These are phyloP conservation scores for Phylloporus arenicola DNA, from an alignment of 768 basidiomycete species.

Conservation along the genomic window DNA sequence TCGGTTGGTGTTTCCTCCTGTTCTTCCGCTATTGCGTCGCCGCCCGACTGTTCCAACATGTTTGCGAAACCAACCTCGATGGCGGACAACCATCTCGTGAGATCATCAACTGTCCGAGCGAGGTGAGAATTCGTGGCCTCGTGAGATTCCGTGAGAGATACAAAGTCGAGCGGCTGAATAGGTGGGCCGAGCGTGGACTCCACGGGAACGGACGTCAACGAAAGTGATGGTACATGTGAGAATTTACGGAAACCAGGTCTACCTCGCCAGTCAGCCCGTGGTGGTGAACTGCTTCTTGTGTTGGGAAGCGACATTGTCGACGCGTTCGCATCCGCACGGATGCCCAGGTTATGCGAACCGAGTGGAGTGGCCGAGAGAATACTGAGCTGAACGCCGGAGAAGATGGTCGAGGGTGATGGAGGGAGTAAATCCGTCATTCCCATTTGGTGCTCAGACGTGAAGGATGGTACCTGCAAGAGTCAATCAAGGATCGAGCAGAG, in stretches of 20 bases:
- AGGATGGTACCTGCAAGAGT: slow-evolving; percentile 49
- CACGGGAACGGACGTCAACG: slow-evolving; percentile 31
- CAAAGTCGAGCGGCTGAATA: slow-evolving; percentile 68
- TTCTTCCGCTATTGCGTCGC: slow-evolving; percentile 61
- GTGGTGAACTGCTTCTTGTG: slow-evolving; percentile 19
- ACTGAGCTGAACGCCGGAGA: slow-evolving; percentile 34
- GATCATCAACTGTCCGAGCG: slow-evolving; percentile 65
- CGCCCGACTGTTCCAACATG: slow-evolving; percentile 51
- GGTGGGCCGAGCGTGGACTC: slow-evolving; percentile 37
- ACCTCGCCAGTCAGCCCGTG: slow-evolving; percentile 19
- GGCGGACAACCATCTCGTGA: slow-evolving; percentile 69
- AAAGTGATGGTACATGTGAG: slow-evolving; percentile 28
- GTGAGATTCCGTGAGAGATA: slow-evolving; percentile 43
- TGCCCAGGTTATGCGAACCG: slow-evolving; percentile 23
- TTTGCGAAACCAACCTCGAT: slow-evolving; percentile 68
- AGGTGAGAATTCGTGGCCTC: slow-evolving; percentile 67
- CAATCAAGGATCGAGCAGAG: not conserved
- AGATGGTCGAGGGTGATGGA: slow-evolving; percentile 58
- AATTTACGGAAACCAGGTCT: slow-evolving; percentile 21
- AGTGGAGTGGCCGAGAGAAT: slow-evolving; percentile 37
- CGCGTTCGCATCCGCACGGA: slow-evolving; percentile 30
- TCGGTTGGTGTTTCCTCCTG: slow-evolving; percentile 40
- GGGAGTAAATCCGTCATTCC: slow-evolving; percentile 67
- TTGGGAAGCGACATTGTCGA: slow-evolving; percentile 39
- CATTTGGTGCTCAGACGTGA: slow-evolving; percentile 65